phyloP scores from a whole-genome alignment of 208 protist genomes.

The Entamoeba moshkovskii region DNA sequence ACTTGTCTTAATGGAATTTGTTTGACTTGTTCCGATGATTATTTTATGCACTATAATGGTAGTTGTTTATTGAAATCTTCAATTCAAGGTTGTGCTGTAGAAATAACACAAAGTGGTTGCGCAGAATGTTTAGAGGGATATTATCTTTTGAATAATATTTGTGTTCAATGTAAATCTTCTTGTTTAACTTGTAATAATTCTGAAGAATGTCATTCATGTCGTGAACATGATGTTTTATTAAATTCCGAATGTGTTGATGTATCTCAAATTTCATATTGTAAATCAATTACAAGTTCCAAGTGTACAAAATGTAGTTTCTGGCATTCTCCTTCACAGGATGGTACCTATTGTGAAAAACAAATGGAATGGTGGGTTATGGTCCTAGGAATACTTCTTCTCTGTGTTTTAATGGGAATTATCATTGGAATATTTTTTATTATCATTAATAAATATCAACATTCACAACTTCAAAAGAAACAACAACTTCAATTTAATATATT shows the following conservation, averaged over 20 bases:
- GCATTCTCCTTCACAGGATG: not conserved
- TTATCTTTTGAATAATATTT: not conserved
- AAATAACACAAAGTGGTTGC: not conserved
- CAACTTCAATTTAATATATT: not conserved
- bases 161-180: not conserved
- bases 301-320: not conserved
- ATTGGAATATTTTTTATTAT: not conserved
- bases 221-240: not conserved
- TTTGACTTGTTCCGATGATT: not conserved
- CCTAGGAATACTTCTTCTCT: not conserved
- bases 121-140: not conserved
- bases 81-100: not conserved
- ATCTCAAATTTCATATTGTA: not conserved
- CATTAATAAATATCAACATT: not conserved
- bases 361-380: not conserved
- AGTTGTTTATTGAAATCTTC: not conserved
- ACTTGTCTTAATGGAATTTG: not conserved
- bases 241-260: not conserved
- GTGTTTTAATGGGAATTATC: not conserved
- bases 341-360: not conserved
- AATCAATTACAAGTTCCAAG: not conserved
- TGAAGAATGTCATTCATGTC: not conserved
- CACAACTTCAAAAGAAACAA: not conserved
- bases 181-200: not conserved
- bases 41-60: not conserved